Conservation (phyloP, 768 basidiomycete species). For the Lactarius hengduanensis region DNA sequence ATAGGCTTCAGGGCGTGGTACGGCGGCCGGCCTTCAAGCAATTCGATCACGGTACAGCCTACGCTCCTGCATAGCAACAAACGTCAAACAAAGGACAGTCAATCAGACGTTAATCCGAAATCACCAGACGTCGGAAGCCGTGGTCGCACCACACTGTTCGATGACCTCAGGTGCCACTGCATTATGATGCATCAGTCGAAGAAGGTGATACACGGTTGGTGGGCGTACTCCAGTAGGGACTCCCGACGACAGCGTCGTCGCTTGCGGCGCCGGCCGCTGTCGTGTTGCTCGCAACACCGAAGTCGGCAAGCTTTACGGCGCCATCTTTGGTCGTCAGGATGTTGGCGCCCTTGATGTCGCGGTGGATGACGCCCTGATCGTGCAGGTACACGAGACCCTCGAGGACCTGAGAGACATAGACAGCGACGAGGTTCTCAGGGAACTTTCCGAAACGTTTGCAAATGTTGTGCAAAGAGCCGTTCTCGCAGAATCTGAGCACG, state of each 20-base stretch:
- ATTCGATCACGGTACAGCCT: conserved; percentile 96
- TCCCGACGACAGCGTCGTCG: conserved; percentile 93
- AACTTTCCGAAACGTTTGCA: conserved; percentile 98
- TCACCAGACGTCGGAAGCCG: conserved; percentile 94
- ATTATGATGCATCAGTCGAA: conserved; percentile 8
- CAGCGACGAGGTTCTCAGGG: conserved; percentile 93
- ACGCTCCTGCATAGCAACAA: conserved; percentile 55
- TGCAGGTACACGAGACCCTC: conserved; percentile 96
- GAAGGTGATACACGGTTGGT: not conserved
- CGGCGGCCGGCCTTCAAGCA: conserved; percentile 88
- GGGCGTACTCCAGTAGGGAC: conserved; percentile 90
- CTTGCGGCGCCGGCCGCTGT: conserved; percentile 63
- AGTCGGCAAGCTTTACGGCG: conserved; percentile 97
- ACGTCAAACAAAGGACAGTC: conserved; percentile 7
- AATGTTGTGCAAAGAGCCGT: conserved; percentile 93
- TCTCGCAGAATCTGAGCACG: conserved; percentile 83
- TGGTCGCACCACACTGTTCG: conserved; percentile 95
- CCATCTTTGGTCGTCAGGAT: conserved; percentile 99
- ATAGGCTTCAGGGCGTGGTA: conserved; percentile 96
- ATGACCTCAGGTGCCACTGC: conserved; percentile 98
- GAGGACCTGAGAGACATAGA: conserved; percentile 95
- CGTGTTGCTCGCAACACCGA: conserved; percentile 88
- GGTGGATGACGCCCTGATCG: conserved; percentile 98
- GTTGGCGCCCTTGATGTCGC: conserved; percentile 99
- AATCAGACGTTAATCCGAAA: conserved; percentile 27